Evolutionary conservation across 441 rosid species (phyloP), one percentile per base, ranked within the genome.

Genomic region (Corymbia calophylla): DNA sequence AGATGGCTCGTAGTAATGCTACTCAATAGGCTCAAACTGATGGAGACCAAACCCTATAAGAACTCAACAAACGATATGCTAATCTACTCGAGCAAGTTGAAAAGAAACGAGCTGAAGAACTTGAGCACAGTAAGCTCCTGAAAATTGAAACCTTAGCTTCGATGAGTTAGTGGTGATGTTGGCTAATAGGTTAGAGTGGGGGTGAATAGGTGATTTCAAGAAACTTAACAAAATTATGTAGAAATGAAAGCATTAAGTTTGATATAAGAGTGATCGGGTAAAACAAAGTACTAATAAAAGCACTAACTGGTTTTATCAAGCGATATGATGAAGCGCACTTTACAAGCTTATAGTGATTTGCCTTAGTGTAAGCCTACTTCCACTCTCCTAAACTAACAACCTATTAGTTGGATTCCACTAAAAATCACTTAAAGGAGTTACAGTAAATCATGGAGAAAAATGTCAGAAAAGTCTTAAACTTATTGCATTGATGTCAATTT

Each of bases 231-330:
- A 23, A 23, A 23, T 23, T 23, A 56, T 23, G 13, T 10, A 13
- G 5, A 39, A 4, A 39, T 39, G 5, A 39, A 39, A 39, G 6
- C 44, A 39, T 39, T 39, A 6, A 39, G 44, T 39, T 39, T 39
- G 5, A 39, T 39, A 39, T 56, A 23, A 56, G 62, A 0, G 29
- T 56, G 29, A 56, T 56, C 25, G 10, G 29, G 29, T 56, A 0
- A 56, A 56, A 56, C 2, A 0, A 23, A 23, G 3, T 23, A 29
- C 23, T 56, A 9, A 56, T 56, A 1, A 9, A 0, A 56, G 25
- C 1, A 23, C 13, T 21, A 0, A 56, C 29, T 23, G 29, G 62
- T 56, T 23, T 23, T 23, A 9, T 58, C 60, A 1, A 55, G 0
- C 1, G 11, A 5, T 58, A 1, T 58, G 23, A 0, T 58, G 14